Evolutionary conservation across 2,329 filamentous ascomycete genomes (phyloP), one percentile per base, ranked within the genome.

Genomic region (Albophoma yamanashiensis): DNA sequence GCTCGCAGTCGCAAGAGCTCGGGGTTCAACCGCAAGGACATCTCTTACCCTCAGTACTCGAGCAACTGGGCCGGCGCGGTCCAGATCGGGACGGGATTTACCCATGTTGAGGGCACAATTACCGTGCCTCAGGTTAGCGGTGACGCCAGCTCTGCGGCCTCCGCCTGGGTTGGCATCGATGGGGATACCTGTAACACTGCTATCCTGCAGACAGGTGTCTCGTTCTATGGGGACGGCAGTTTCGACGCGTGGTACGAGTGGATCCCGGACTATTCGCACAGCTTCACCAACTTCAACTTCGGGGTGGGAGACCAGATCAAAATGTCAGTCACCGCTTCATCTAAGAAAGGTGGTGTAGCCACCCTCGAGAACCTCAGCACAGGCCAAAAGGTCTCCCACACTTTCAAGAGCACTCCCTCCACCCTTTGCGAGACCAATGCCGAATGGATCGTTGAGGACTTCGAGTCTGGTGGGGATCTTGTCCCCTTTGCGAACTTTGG

Each of bases 361-460:
- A 66, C 63, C 1, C 63, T 73, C 8, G 63, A 81, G 64, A 86
- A 86, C 69, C 65, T 76, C 62, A 77, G 74, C 12, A 84, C 76
- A 2, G 82, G 82, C 53, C 68, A 81, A 67, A 76, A 67, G 5
- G 82, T 81, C 36, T 76, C 75, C 20, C 79, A 86, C 71, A 76
- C 72, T 4, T 79, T 86, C 69, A 72, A 66, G 47, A 74, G 71
- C 58, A 72, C 81, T 57, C 67, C 68, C 2, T 70, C 69, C n/a
- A 63, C 66, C 20, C 76, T 85, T 17, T 81, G 78, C 66, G 75
- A 82, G 66, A 78, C 78, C 65, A 84, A 84, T 62, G 83, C 82
- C 14, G 83, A 86, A 67, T 87, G 83, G 82, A 85, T 86, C 64
- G 82, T 86, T 17, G 83, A 86, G 72, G 71, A 69, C n/a, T 73